Evolutionary conservation across 192 early-diverging fungal species (phyloP), one percentile per base, ranked within the genome.

Genomic region (Paraglomus brasilianum): DNA sequence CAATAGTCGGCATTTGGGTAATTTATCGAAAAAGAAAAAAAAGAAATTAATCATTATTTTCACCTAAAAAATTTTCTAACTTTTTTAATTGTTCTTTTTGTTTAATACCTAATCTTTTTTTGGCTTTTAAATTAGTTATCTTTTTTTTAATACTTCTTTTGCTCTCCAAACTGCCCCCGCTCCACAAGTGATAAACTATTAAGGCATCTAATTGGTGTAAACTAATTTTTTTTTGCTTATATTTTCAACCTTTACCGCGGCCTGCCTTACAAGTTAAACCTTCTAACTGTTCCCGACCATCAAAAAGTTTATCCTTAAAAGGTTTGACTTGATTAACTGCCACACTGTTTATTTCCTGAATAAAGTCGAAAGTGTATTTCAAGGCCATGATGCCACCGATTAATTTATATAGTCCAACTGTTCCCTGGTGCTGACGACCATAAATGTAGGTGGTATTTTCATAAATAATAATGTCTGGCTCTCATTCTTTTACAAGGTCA

Each of bases 181-280:
- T 56, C 6, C 53, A 56, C 6, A 56, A 56, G 9, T 56, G 53
- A 56, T 56, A 56, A 56, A 56, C 53, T 21, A 24, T 6, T 56
- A 56, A 56, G 53, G 53, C 53, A 56, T 56, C 53, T 56, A 56
- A 15, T 56, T 56, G 14, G 4, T 56, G 53, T 6, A 56, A 56
- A 24, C 22, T 56, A 56, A 56, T 56, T 56, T 24, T 56, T 24
- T 56, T 9, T 24, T 6, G n/a, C 14, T 56, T 10, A 56, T 56
- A 56, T 56, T 56, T 56, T 56, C 53, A 56, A 6, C 53, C 53
- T 56, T 56, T 56, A 21, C 53, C 53, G 1, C 53, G 53, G 10
- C 53, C 53, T 1, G 22, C 53, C 30, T 56, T 9, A 56, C 14
- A 56, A 56, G n/a, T 56, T 10, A 56, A 4, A 56, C 19, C 19